Evolutionary conservation across 2,329 filamentous ascomycete species (phyloP), one percentile per base, ranked within the genome.

Genomic region (Mycosphaerella sp.): DNA sequence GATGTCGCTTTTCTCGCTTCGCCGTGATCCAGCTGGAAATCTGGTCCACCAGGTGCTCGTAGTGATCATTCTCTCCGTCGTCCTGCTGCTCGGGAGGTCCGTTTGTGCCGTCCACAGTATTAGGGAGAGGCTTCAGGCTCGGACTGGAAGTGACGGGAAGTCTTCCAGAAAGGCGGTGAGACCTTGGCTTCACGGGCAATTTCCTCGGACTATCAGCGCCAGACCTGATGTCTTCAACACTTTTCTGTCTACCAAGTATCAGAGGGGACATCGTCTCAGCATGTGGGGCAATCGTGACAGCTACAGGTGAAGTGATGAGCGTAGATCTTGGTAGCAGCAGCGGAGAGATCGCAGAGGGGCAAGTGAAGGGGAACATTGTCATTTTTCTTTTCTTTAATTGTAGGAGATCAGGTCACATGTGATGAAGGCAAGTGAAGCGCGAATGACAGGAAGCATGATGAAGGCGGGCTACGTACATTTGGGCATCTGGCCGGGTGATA

Each of bases 11-110:
- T 28, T 75, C 71, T 64, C 84, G 86, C 70, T 96, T 89, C 44
- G 84, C 80, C 60, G 90, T 82, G 35, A 96, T 73, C 91, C 91
- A 97, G 58, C 87, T 82, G 21, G 80, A 78, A 12, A 96, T 82
- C 64, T 94, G 87, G 16, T 82, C 77, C 4, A 64, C 56, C 13
- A 65, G 50, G 16, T 55, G 50, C 36, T 65, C 58, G 12, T 63
- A 47, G 25, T 63, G 59, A 18, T 53, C 45, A 28, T 56, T 36
- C 16, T 50, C 52, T 27, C 44, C 41, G 18, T 44, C 43, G 13
- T 53, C 52, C 9, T 50, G 45, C 13, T 58, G 51, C 9, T 56
- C 48, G 25, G 51, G 34, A 25, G 41, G 32, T 40, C 41, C 34
- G 41, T 36, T 39, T 7, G 51, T 34, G 10, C 57, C 54, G 36